A percentile compares a stretch with the other conserved stretches of the same genome.
Evolutionary conservation across 352 stramenopile genomes (phyloP).

Genomic region (Globisporangium canariense): DNA sequence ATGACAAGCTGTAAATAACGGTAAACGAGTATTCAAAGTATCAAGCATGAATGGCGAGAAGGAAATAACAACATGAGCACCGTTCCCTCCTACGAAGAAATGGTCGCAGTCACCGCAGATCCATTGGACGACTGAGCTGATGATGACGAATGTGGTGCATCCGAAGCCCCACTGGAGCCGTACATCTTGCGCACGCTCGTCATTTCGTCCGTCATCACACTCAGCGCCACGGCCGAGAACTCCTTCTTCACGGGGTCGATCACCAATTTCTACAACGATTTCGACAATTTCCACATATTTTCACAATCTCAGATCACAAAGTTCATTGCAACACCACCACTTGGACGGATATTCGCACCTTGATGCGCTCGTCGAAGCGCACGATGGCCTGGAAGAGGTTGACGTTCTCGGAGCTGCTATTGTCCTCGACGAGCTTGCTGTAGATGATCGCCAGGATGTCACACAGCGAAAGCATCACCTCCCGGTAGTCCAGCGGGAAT

Average conservation of each 20-base stretch:
- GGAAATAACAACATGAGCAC: background rate
- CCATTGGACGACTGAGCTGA: background rate
- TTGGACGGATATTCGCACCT: conserved; percentile 29
- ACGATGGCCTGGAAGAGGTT: conserved; percentile 77
- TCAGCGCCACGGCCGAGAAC: conserved; percentile 54
- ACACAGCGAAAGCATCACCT: conserved; percentile 76
- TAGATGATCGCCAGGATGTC: conserved; percentile 83
- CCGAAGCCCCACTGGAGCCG: conserved; percentile 20
- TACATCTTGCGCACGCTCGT: conserved; percentile 48
- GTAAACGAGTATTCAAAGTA: background rate
- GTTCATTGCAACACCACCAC: no score
- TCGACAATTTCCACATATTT: background rate
- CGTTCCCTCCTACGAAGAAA: background rate
- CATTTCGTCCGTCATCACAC: conserved; percentile 62
- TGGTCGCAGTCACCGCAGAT: background rate
- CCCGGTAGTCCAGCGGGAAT: conserved; percentile 77
- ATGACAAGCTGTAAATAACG: background rate
- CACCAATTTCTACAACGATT: conserved; percentile 65
- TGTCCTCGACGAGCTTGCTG: conserved; percentile 78
- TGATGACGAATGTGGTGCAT: background rate
- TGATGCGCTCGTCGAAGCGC: conserved; percentile 79
- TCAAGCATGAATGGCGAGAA: background rate
- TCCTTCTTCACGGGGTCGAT: conserved; percentile 83
- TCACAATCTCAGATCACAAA: no score
- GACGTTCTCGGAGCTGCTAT: conserved; percentile 65